A percentile compares a stretch with the other conserved stretches of the same genome.
Evolutionary conservation across 2,329 filamentous ascomycete genomes (phyloP).

Genomic region (Diaporthe batatas): DNA sequence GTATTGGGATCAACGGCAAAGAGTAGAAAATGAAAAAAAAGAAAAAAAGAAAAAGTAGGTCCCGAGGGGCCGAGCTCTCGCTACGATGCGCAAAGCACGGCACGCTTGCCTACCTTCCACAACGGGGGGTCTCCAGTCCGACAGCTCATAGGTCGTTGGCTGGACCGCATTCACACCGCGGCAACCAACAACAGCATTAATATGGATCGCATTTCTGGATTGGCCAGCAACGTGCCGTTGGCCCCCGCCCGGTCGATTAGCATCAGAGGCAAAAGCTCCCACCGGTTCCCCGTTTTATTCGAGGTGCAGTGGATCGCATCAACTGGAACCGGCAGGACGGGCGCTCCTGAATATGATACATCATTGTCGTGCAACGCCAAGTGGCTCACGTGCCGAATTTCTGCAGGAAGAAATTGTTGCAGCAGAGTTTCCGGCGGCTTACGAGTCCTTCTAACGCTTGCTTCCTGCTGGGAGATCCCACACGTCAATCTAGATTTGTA

Average conservation of each 20-base stretch:
- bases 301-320: conserved; percentile 12
- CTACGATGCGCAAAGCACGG: conserved; percentile 20
- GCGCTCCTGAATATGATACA: conserved; percentile 17
- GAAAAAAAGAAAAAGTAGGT: neutral
- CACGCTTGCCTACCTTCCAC: conserved; percentile 26
- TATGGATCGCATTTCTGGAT: conserved; percentile 25
- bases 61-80: neutral
- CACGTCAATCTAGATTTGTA: no score
- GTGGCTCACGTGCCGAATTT: neutral
- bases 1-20: neutral
- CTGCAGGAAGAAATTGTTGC: neutral
- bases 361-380: conserved; percentile 5
- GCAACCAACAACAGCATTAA: conserved; percentile 25
- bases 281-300: conserved; percentile 6
- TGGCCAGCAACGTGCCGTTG: conserved; percentile 8
- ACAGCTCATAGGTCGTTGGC: conserved; percentile 10
- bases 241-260: neutral
- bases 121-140: conserved; percentile 1
- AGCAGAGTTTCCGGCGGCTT: neutral
- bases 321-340: neutral
- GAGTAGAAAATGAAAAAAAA: neutral
- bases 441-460: neutral
- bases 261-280: neutral
- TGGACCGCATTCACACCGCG: neutral
- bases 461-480: no score